These are phyloP conservation scores for Colletotrichum incanum DNA, from an alignment of 2,329 filamentous ascomycete genomes.

Conservation along the genomic window DNA sequence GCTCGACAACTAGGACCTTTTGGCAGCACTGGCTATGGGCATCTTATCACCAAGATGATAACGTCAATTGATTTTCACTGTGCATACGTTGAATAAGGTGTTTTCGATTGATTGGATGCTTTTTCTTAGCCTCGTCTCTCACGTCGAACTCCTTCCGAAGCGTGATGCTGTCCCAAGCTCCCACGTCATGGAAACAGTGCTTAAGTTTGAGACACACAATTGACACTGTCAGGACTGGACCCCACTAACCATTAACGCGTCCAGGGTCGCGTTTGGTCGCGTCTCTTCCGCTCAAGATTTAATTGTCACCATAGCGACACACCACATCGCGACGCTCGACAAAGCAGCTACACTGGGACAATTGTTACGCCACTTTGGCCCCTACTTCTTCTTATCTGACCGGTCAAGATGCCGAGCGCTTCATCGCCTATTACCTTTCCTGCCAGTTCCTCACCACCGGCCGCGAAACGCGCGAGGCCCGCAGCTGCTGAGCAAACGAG, in stretches of 20 bases:
- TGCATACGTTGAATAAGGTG: background rate
- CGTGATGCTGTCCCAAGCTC: background rate
- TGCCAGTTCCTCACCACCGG: conserved; percentile 60
- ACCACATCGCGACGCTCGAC: background rate
- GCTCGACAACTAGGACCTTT: no score
- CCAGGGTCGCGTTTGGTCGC: conserved; percentile 39
- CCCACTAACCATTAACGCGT: conserved; percentile 40
- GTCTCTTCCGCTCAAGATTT: conserved; percentile 8
- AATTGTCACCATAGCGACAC: conserved; percentile 32
- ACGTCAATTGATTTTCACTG: no score
- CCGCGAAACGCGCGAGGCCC: conserved; percentile 55
- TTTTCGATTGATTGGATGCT: no score
- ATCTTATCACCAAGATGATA: no score
- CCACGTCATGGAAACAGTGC: conserved; percentile 26
- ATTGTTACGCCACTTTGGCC: background rate
- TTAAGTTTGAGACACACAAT: accelerated
- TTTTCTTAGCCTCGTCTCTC: background rate
- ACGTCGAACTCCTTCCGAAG: background rate
- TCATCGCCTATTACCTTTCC: conserved; percentile 74
- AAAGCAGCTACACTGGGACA: background rate
- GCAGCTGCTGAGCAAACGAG: conserved; percentile 53
- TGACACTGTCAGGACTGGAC: conserved; percentile 4
- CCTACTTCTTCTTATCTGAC: background rate
- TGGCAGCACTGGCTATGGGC: background rate
- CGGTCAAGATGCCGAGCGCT: conserved; percentile 66